These are phyloP conservation scores for Geotrichum bryndzae DNA, from an alignment of 1,139 yeast genomes.

Conservation along the genomic window DNA sequence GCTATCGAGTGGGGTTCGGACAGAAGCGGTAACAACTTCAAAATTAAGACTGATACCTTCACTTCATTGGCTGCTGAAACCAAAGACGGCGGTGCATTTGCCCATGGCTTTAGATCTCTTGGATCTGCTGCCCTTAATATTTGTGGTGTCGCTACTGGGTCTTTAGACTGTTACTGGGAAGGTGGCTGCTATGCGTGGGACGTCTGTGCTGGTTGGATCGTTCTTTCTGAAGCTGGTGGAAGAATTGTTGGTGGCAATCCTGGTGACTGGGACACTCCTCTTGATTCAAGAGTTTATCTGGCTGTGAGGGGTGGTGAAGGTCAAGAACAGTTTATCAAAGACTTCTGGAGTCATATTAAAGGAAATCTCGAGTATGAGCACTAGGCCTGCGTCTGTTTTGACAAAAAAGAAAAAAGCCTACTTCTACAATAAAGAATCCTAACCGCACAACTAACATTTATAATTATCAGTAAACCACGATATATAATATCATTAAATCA, in stretches of 20 bases:
- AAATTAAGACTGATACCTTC: constrained; percentile 45
- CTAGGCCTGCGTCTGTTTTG: not conserved
- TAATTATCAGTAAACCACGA: not conserved
- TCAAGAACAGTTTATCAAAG: constrained; percentile 43
- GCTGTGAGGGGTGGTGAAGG: constrained; percentile 50
- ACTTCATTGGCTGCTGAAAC: constrained; percentile 42
- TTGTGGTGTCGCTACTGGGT: constrained; percentile 51
- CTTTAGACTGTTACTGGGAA: constrained; percentile 55
- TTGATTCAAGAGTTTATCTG: constrained; percentile 47
- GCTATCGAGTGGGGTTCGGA: constrained; percentile 58
- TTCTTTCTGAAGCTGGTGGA: constrained; percentile 55
- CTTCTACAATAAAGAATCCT: constrained; percentile 48
- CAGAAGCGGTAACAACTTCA: constrained; percentile 46
- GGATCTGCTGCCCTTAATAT: constrained; percentile 60
- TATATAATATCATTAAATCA: not conserved
- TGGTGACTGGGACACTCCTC: constrained; percentile 43
- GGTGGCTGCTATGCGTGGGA: constrained; percentile 64
- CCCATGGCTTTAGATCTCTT: constrained; percentile 52
- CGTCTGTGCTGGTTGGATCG: constrained; percentile 61
- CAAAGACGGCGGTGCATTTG: constrained; percentile 43
- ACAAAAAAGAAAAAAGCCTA: not conserved
- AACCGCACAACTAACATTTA: not conserved
- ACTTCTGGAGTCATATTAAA: constrained; percentile 45
- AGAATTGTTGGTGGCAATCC: constrained; percentile 47
- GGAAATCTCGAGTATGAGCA: constrained; percentile 40